These are phyloP conservation scores for Termitomyces sp. DNA, from an alignment of 768 basidiomycete genomes.

Conservation along the genomic window DNA sequence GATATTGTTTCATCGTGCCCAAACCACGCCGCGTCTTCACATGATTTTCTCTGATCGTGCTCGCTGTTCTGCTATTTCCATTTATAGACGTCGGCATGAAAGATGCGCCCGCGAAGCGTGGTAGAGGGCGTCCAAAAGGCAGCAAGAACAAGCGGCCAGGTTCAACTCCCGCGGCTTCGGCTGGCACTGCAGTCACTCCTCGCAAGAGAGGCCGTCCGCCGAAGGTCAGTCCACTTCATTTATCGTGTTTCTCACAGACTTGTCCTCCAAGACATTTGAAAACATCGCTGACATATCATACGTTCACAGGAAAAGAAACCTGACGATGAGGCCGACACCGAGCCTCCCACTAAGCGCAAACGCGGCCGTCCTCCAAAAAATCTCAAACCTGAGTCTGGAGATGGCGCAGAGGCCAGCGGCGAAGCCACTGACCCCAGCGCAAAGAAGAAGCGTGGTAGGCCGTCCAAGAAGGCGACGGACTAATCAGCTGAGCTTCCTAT, in stretches of 20 bases:
- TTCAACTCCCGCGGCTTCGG: conserved; percentile 28
- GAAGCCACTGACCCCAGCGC: conserved; percentile 44
- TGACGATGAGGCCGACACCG: conserved; percentile 42
- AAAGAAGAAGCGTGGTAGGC: conserved; percentile 75
- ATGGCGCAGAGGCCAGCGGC: conserved; percentile 32
- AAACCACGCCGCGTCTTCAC: not conserved
- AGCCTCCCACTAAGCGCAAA: conserved; percentile 58
- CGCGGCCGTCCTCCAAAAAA: conserved; percentile 76
- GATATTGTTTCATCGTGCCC: not conserved
- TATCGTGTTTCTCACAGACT: conserved; percentile 18
- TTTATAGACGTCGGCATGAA: conserved; percentile 35
- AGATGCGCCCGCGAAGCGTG: conserved; percentile 59
- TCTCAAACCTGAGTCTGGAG: conserved; percentile 44
- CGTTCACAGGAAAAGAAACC: conserved; percentile 37
- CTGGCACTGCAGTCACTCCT: conserved; percentile 31
- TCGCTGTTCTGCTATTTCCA: conserved; percentile 22
- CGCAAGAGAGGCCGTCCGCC: conserved; percentile 68
- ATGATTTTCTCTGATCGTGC: conserved; percentile 20
- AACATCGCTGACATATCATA: conserved; percentile 16
- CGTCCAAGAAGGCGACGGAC: conserved; percentile 49
- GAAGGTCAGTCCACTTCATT: conserved; percentile 42
- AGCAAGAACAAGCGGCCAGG: conserved; percentile 66
- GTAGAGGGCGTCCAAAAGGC: conserved; percentile 87
- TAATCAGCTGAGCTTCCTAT: conserved; percentile 16
- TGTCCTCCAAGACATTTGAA: conserved; percentile 9